Conservation (phyloP, 192 early-diverging fungal species). For the Backusella parvicylindrica region DNA sequence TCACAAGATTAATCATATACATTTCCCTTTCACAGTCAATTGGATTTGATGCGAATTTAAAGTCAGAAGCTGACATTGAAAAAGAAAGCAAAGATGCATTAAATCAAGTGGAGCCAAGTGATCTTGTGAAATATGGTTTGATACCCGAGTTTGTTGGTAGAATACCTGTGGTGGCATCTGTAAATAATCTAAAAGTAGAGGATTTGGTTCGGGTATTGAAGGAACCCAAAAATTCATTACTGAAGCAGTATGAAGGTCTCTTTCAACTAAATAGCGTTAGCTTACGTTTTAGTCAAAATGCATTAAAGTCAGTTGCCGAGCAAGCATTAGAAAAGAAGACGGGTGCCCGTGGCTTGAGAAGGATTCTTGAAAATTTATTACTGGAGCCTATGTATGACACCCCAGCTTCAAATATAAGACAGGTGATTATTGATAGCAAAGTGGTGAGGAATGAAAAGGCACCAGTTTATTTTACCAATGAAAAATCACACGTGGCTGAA, state of each 20-base stretch:
- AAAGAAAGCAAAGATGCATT: slow-evolving; percentile 23
- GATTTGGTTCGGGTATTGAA: slow-evolving; percentile 74
- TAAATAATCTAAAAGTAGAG: slow-evolving; percentile 61
- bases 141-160: slow-evolving; percentile 91
- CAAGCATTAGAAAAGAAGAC: slow-evolving; percentile 80
- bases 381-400: slow-evolving; percentile 81
- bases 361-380: slow-evolving; percentile 70
- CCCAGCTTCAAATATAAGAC: slow-evolving; percentile 66
- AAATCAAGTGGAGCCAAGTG: slow-evolving; percentile 37
- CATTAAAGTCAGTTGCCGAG: slow-evolving; percentile 67
- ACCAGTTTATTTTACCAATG: slow-evolving; percentile 56
- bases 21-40: slow-evolving; percentile 48
- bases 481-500: slow-evolving; percentile 25
- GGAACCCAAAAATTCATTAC: slow-evolving; percentile 79
- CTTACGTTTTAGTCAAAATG: slow-evolving; percentile 66
- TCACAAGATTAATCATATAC: not conserved
- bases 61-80: slow-evolving; percentile 16
- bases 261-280: slow-evolving; percentile 61
- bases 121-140: slow-evolving; percentile 81
- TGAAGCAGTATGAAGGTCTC: slow-evolving; percentile 78
- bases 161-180: slow-evolving; percentile 76
- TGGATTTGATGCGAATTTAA: slow-evolving; percentile 63
- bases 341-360: slow-evolving; percentile 79
- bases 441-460: slow-evolving; percentile 61
- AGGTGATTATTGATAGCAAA: slow-evolving; percentile 72